Base-by-base conservation (phyloP, 768 basidiomycete species). In the Solioccasus polychromus region DNA sequence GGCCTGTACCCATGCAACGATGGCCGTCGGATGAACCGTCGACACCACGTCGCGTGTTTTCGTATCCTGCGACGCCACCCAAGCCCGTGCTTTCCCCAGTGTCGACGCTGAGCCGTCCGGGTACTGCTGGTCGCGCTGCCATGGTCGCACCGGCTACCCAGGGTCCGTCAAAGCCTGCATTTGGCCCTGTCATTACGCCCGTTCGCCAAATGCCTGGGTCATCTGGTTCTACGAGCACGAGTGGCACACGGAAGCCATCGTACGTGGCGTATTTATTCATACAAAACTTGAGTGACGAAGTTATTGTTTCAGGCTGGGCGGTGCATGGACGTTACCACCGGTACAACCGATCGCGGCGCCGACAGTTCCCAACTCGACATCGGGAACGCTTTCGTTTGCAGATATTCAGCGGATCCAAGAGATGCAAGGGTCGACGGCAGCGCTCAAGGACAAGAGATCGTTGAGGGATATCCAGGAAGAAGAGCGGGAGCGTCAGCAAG, bases 381-480 rank as follows among this genome's bases (percentile, higher is more conserved):
- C 39, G 18, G 11, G 6, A 11, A 43, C 57, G 0, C 70, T 83
- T 46, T 92, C 92, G 1, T 82, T 95, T 31, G 71, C 79, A 1
- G 89, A 84, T n/a, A 96, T 96, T 41, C 93, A 95, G 62, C 75
- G 82, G 60, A 70, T 83, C 35, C 88, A 93, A 62, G 74, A 78
- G 32, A 76, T 82, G 49, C 78, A 83, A 46, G 70, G 67, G 51
- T 52, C 57, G 1, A 57, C 60, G 2, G 35, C 44, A 8, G 60
- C 67, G 6, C 59, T 60, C 5, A 77, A 75, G 48, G 78, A 79
- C 50, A 81, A 77, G 50, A 77, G 77, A 25, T 86, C 85, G 22
- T 67, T 95, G 46, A 69, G 73, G 14, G 83, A 95, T 50, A 97
- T 96, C 34, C 92, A 95, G 63, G 80, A 83, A 47, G 92, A 96